Evolutionary conservation across 1,284 basidiomycete species (phyloP).

Genomic region (Lignosus rhinocerotis): DNA sequence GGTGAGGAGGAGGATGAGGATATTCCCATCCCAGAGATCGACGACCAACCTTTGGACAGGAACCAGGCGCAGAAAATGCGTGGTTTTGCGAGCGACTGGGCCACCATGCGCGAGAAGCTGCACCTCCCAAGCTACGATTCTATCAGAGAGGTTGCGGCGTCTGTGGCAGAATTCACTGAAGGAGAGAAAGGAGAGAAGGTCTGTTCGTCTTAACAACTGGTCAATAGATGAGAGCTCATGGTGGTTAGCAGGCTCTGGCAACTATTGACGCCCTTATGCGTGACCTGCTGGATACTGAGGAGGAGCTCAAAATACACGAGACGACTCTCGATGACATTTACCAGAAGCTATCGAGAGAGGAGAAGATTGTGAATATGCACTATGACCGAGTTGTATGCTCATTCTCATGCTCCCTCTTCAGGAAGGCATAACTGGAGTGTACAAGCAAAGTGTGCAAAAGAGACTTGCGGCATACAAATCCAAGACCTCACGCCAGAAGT

Average conservation of each 20-base stretch:
- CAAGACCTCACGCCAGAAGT: slow-evolving; percentile 75
- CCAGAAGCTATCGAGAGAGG: slow-evolving; percentile 52
- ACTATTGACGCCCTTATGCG: slow-evolving; percentile 66
- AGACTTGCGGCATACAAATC: slow-evolving; percentile 48
- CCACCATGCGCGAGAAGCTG: slow-evolving; percentile 46
- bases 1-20: slow-evolving; percentile 21
- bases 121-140: slow-evolving; percentile 45
- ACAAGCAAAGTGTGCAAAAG: slow-evolving; percentile 44
- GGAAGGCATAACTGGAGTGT: slow-evolving; percentile 49
- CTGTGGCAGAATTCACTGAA: slow-evolving; percentile 63
- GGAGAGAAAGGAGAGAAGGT: slow-evolving; percentile 56
- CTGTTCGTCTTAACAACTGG: slow-evolving; percentile 6
- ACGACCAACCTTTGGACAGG: slow-evolving; percentile 59
- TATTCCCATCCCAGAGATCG: slow-evolving; percentile 42
- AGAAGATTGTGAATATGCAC: slow-evolving; percentile 53
- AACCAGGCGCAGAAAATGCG: slow-evolving; percentile 50
- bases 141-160: slow-evolving; percentile 55
- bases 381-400: not conserved
- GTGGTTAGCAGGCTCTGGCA: slow-evolving; percentile 46
- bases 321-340: slow-evolving; percentile 55
- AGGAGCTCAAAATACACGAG: slow-evolving; percentile 57
- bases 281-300: slow-evolving; percentile 63
- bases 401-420: slow-evolving; percentile 26
- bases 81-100: slow-evolving; percentile 64
- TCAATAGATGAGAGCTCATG: not conserved